Conservation (phyloP, 352 stramenopile species). For the Phytophthora hibernalis region DNA sequence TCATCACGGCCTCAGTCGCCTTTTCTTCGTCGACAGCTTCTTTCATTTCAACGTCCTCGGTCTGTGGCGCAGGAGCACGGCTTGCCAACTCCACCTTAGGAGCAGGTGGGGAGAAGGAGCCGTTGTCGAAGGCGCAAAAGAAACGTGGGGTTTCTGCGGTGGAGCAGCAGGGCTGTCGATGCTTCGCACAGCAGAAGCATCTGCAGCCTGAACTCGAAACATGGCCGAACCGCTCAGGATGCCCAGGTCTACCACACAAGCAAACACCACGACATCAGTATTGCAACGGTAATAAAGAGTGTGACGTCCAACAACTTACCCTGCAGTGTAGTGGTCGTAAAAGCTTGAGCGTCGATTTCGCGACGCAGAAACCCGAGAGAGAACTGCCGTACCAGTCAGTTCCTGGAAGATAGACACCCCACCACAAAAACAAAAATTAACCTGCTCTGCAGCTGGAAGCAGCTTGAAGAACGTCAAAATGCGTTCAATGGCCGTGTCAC, state of each 20-base stretch:
- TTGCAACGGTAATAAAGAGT: not conserved
- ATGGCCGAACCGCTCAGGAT: conserved; percentile 86
- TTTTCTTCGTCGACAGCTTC: conserved; percentile 20
- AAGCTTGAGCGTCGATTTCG: conserved; percentile 61
- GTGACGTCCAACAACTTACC: conserved; percentile 33
- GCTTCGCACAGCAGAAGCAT: conserved; percentile 7
- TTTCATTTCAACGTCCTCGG: conserved; percentile 65
- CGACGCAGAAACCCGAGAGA: conserved; percentile 82
- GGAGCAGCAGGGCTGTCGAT: not conserved
- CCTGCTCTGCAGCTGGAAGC: conserved; percentile 50
- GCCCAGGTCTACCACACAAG: conserved; percentile 59
- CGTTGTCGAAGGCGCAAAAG: conserved; percentile 17
- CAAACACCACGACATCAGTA: not conserved
- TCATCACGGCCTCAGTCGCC: conserved; percentile 27
- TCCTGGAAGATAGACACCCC: not conserved
- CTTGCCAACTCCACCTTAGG: not conserved
- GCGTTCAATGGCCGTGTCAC: conserved; percentile 55
- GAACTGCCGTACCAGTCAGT: conserved; percentile 52
- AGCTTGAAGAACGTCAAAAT: conserved; percentile 71
- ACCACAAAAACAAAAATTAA: conserved; percentile 7
- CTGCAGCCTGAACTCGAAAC: conserved; percentile 69
- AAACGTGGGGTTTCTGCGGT: conserved; percentile 21
- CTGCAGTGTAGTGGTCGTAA: conserved; percentile 71
- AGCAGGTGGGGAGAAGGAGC: not conserved
- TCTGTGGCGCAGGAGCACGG: not conserved